Conservation (phyloP, 208 protist species). For the Wallacemonas sp. region DNA sequence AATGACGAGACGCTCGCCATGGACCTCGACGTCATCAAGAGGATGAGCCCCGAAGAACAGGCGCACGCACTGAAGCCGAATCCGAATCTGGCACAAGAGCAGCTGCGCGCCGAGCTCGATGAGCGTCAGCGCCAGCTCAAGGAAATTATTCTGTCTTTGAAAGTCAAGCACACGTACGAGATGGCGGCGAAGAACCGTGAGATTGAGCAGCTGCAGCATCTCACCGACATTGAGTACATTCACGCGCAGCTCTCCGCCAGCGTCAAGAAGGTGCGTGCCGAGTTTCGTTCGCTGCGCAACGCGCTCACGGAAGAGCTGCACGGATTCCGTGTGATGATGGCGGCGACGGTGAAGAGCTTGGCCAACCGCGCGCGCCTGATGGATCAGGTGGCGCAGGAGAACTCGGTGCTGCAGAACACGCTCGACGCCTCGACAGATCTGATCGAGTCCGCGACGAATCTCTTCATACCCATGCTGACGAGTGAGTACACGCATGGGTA, state of each 20-base stretch:
- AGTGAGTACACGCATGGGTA: conserved; percentile 80
- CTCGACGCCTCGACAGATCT: conserved; percentile 54
- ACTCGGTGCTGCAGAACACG: conserved; percentile 46
- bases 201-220: conserved; percentile 51
- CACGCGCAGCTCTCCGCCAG: conserved; percentile 26
- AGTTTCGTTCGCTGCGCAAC: conserved; percentile 38
- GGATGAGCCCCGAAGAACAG: conserved; percentile 2
- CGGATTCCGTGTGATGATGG: conserved; percentile 40
- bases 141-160: conserved; percentile 39
- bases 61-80: conserved; percentile 28
- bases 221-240: conserved; percentile 58
- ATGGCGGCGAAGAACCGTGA: conserved; percentile 57
- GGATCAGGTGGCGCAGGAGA: conserved; percentile 61
- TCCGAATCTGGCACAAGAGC: conserved; percentile 29
- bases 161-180: conserved; percentile 40
- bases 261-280: conserved; percentile 35
- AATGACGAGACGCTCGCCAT: conserved; percentile 55
- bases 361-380: conserved; percentile 46
- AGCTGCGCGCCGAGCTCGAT: conserved; percentile 46
- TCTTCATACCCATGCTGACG: conserved; percentile 81
- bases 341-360: conserved; percentile 45
- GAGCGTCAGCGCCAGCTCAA: conserved; percentile 54
- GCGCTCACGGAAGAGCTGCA: conserved; percentile 44
- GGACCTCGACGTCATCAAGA: conserved; percentile 21
- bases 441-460: conserved; percentile 53